Evolutionary conservation across 139 green algal species (phyloP).

Genomic region (Chlorella sp.): DNA sequence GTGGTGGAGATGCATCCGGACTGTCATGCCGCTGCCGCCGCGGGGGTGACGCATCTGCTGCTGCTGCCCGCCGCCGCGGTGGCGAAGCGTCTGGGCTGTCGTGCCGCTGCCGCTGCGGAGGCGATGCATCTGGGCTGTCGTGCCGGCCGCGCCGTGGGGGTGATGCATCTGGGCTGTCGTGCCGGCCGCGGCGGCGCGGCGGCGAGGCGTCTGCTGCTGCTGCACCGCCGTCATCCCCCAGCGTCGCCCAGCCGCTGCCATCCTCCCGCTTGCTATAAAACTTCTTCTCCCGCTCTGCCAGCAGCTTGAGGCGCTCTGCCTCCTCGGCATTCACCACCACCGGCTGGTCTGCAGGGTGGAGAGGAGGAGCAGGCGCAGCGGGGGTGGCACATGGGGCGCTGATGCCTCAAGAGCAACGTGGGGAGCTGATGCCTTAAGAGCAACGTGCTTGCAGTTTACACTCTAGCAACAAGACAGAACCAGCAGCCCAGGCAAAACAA

Average conservation of each 20-base stretch:
- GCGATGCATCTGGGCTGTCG: constrained; percentile 44
- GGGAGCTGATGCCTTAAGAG: no score
- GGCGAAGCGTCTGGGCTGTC: constrained; percentile 46
- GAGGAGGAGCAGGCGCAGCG: background rate
- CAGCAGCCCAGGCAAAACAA: no score
- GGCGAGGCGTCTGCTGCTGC: constrained; percentile 47
- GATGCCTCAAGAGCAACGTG: no score
- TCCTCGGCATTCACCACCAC: constrained; percentile 80
- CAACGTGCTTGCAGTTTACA: no score
- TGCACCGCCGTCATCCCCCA: background rate
- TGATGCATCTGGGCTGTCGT: constrained; percentile 43
- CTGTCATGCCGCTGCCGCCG: constrained; percentile 36
- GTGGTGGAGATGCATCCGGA: constrained; percentile 42
- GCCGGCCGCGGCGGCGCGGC: constrained; percentile 34
- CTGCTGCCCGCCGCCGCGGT: constrained; percentile 10
- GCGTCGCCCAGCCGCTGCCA: constrained; percentile 29
- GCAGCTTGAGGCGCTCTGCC: constrained; percentile 47
- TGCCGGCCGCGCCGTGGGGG: constrained; percentile 26
- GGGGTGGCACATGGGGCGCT: no score
- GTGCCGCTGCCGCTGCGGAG: constrained; percentile 34
- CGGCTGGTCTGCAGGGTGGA: constrained; percentile 58
- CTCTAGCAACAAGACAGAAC: no score
- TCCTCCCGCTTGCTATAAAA: background rate
- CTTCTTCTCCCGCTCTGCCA: constrained; percentile 57
- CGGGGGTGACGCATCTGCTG: constrained; percentile 47